Evolutionary conservation across 1,139 yeast genomes (phyloP).

Genomic region (Pneumocystis canis): DNA sequence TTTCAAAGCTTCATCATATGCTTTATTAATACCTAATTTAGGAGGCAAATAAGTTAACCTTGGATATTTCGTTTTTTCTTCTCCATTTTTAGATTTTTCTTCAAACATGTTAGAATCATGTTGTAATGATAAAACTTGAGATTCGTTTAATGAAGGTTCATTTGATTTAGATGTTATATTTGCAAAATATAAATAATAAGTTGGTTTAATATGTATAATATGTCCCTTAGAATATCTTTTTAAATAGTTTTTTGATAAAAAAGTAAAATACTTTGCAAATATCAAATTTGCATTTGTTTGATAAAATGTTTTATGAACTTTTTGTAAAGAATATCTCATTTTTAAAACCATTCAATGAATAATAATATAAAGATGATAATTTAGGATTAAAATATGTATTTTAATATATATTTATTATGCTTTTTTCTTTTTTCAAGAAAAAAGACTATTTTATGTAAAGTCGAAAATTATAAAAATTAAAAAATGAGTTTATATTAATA

Average conservation of each 20-base stretch:
- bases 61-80: slow-evolving; percentile 1
- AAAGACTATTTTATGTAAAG: background rate
- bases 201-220: background rate
- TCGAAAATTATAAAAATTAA: background rate
- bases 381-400: background rate
- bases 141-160: background rate
- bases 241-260: background rate
- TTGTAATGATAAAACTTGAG: background rate
- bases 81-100: background rate
- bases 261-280: background rate
- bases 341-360: background rate
- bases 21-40: slow-evolving; percentile 14
- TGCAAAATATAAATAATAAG: background rate
- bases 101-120: background rate
- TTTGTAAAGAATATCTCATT: background rate
- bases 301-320: background rate
- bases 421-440: background rate
- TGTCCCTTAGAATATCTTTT: background rate
- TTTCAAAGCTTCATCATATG: slow-evolving; percentile 15
- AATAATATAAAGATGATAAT: background rate
- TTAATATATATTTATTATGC: background rate
- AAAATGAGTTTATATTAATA: background rate
- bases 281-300: background rate
- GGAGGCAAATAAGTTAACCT: slow-evolving; percentile 8
- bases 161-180: background rate